A percentile compares a stretch with the other conserved stretches of the same genome.
Conservation (phyloP, 305 asterid species). For the Fraxinus sp. region DNA sequence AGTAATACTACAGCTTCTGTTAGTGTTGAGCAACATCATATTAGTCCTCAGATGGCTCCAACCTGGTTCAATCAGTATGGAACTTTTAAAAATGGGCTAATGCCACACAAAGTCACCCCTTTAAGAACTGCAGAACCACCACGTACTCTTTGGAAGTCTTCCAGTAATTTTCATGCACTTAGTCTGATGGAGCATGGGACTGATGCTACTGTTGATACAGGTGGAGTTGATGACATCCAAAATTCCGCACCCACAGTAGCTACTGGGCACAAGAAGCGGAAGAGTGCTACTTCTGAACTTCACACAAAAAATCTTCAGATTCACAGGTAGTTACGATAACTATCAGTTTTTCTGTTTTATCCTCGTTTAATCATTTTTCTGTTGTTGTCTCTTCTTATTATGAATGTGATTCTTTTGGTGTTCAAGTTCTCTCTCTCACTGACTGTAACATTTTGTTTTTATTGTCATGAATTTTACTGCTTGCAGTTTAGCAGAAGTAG, state of each 20-base stretch:
- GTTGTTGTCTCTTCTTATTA: not conserved
- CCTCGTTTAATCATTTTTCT: not conserved
- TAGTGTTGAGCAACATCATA: not conserved
- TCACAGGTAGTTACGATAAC: conserved; percentile 46
- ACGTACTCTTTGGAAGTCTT: conserved; percentile 40
- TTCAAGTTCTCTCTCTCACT: conserved; percentile 1
- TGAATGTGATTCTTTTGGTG: not conserved
- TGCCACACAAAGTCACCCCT: conserved; percentile 33
- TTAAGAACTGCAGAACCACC: conserved; percentile 41
- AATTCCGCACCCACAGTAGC: conserved; percentile 35
- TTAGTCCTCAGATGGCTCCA: conserved; percentile 62
- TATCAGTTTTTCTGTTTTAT: not conserved
- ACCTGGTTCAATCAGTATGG: conserved; percentile 69
- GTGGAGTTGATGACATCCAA: conserved; percentile 34
- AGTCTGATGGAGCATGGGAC: conserved; percentile 32
- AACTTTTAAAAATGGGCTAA: conserved; percentile 48
- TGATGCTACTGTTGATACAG: conserved; percentile 23
- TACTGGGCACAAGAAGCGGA: conserved; percentile 62
- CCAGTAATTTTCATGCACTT: conserved; percentile 32
- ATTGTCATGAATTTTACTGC: conserved; percentile 24
- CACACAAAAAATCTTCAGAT: conserved; percentile 39
- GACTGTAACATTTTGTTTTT: conserved; percentile 23
- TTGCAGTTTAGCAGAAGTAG: conserved; percentile 57
- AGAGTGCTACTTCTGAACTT: conserved; percentile 53
- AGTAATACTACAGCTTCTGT: not conserved